Evolutionary conservation across 2,329 filamentous ascomycete genomes (phyloP), one percentile per base, ranked within the genome.

Genomic region (Sporothrix phasma): DNA sequence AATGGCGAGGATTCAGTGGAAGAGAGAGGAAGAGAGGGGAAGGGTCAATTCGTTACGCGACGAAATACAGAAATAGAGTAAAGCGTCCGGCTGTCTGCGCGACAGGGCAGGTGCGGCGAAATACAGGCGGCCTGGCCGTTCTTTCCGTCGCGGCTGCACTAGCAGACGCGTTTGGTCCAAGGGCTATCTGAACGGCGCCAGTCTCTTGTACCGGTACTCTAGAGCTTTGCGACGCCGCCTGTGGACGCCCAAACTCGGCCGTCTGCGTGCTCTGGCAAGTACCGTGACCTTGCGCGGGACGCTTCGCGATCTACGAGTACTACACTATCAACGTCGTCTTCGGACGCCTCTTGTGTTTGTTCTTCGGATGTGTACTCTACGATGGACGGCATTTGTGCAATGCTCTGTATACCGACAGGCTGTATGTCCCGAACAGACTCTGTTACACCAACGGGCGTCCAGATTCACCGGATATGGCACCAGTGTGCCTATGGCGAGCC

Each of bases 11-110:
- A 60, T 39, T 39, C 41, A 45, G 45, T 45, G 58, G 47, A 46
- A 64, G 51, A 31, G 22, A 56, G 41, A 61, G 47, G 47, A 61
- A 63, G 61, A 62, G 64, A 51, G 59, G 59, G 53, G 51, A 34
- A 31, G 45, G 51, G 56, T 31, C 43, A 19, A 31, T 41, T 37
- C 15, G 54, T 59, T 53, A 64, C 64, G 64, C 64, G 64, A 66
- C 64, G 37, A 24, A 61, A 56, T 24, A 31, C n/a, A n/a, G n/a
- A n/a, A n/a, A n/a, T n/a, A n/a, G n/a, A n/a, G n/a, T n/a, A 64
- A 54, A 31, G 51, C 39, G 51, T 39, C 11, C 59, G 34, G 7
- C 19, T 39, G 51, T 62, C 51, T 64, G 56, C 63, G 63, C 63
- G 63, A 65, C 63, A 61, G 39, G 46, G 46, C 46, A 60, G 47